Evolutionary conservation across 2,329 filamentous ascomycete genomes (phyloP), one percentile per base, ranked within the genome.

Genomic region (Aspergillus arachidicola): DNA sequence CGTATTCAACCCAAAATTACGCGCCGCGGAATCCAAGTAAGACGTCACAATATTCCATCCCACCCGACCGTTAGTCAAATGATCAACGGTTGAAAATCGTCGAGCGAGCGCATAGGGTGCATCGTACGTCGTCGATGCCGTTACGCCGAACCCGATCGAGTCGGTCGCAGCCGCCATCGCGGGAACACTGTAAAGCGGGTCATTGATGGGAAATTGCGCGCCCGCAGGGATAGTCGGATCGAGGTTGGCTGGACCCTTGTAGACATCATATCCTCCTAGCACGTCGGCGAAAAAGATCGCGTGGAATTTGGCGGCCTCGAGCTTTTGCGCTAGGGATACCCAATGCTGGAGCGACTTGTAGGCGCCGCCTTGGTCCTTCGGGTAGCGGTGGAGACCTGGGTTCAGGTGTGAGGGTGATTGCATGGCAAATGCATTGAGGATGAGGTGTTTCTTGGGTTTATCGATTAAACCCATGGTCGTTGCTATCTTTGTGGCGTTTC

Each of bases 101-200:
- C 84, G 78, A 1, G 84, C 84, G 10, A 86, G 78, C 56, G 85
- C 83, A 53, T 85, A 86, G 5, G 84, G 83, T 57, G 83, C 78
- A 26, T 86, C 84, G 58, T 85, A 86, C 0, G 84, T 86, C 0
- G 83, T 85, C 0, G 82, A 84, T 0, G 84, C 84, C 0, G 84
- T 86, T 1, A 84, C 82, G 0, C 82, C 84, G 4, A 86, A 82
- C 0, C 82, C 76, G 60, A 85, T 73, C 23, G 77, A 79, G 64
- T 82, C 78, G 0, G 83, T 83, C 3, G 77, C 79, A 5, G 81
- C 76, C 7, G 82, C 81, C 78, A 84, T 79, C 2, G 82, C 81
- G 0, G 82, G 75, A 14, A 84, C 75, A 30, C 73, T 73, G 61
- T 76, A 78, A 16, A 78, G 72, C 0, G 79, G 76, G 62, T 81